A percentile compares a stretch with the other conserved stretches of the same genome.
Conservation (phyloP, 2,329 filamentous ascomycete genomes). For the Talaromyces sp. region DNA sequence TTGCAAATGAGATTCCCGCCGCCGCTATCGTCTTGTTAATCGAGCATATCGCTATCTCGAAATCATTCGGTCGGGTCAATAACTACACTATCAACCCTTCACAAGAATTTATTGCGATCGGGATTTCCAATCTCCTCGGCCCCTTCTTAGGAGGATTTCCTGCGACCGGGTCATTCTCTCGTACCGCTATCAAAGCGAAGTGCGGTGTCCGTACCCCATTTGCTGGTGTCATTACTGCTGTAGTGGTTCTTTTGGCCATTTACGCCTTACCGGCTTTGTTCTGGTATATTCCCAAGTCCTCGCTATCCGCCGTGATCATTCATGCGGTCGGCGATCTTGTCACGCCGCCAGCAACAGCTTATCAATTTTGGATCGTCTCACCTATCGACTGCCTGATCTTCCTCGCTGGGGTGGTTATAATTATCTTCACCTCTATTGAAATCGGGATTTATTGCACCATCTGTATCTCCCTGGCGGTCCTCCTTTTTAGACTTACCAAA, state of each 20-base stretch:
- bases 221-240: conserved; percentile 82
- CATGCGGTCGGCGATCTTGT: conserved; percentile 93
- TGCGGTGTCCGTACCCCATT: conserved; percentile 91
- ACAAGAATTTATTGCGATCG: conserved; percentile 93
- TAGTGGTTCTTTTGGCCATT: conserved; percentile 84
- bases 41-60: conserved; percentile 97
- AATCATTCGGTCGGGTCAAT: conserved; percentile 93
- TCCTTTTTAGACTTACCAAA: conserved; percentile 82
- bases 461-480: conserved; percentile 71
- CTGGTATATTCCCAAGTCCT: conserved; percentile 85
- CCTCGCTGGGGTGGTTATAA: conserved; percentile 88
- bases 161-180: conserved; percentile 91
- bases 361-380: conserved; percentile 93
- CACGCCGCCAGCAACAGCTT: conserved; percentile 85
- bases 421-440: conserved; percentile 85
- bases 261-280: conserved; percentile 88
- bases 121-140: conserved; percentile 83
- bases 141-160: conserved; percentile 92
- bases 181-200: conserved; percentile 96
- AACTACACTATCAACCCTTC: conserved; percentile 96
- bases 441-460: conserved; percentile 91
- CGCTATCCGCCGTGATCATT: conserved; percentile 86
- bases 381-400: conserved; percentile 91
- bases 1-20: conserved; percentile 74
- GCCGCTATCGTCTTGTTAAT: conserved; percentile 90